Evolutionary conservation across 495 filamentous ascomycete species (phyloP).

Genomic region (Clohesyomyces aquaticus): DNA sequence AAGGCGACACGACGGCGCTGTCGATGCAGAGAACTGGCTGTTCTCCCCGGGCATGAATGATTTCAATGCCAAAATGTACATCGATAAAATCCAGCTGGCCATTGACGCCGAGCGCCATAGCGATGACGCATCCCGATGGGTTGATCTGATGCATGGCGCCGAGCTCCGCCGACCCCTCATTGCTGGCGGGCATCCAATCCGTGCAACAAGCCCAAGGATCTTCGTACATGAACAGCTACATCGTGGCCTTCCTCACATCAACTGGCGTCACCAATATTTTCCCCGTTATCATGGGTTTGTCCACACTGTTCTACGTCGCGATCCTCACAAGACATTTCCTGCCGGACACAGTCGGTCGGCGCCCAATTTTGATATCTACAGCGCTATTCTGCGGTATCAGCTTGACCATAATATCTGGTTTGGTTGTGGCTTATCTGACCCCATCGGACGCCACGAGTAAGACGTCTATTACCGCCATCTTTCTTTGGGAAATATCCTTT

Average conservation of each 20-base stretch:
- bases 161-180: background rate
- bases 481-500: conserved; percentile 3
- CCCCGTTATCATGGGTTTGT: conserved; percentile 8
- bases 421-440: background rate
- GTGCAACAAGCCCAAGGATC: background rate
- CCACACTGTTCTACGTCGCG: background rate
- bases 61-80: background rate
- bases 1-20: background rate
- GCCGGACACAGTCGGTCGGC: background rate
- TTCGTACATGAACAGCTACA: conserved; percentile 10
- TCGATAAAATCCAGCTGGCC: background rate
- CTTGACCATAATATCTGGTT: background rate
- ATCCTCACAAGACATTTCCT: conserved; percentile 1
- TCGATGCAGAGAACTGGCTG: background rate
- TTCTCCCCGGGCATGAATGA: background rate
- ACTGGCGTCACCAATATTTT: background rate
- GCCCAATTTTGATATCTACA: background rate
- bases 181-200: conserved; percentile 2
- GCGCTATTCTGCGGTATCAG: background rate
- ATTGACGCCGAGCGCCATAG: background rate
- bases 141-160: conserved; percentile 1
- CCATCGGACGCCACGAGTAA: background rate
- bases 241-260: background rate
- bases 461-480: background rate
- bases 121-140: conserved; percentile 1